Percentiles rank a stretch among this genome's conserved stretches.
Evolutionary conservation across 192 early-diverging fungal genomes (phyloP).

Genomic region (Oehlia diaphana): DNA sequence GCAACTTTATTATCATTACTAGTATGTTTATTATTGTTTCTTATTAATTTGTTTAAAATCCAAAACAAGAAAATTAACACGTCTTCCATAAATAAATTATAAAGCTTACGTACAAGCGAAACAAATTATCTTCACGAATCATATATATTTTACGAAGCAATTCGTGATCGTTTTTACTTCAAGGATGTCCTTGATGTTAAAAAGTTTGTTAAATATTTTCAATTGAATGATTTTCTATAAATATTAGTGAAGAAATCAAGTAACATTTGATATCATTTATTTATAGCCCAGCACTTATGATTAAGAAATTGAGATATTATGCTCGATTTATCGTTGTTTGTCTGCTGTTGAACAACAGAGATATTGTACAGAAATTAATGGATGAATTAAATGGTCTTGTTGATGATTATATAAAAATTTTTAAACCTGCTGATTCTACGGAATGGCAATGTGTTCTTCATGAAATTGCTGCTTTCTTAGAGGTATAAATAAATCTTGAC

Average conservation of each 20-base stretch:
- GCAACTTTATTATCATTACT: conserved; percentile 83
- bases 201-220: conserved; percentile 54
- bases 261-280: background rate
- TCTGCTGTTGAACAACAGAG: conserved; percentile 79
- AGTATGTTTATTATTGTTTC: conserved; percentile 43
- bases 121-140: conserved; percentile 96
- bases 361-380: conserved; percentile 78
- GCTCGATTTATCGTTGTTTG: conserved; percentile 97
- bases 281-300: conserved; percentile 81
- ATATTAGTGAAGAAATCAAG: no score
- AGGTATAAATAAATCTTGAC: conserved; percentile 50
- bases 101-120: conserved; percentile 86
- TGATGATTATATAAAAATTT: conserved; percentile 84
- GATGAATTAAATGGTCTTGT: conserved; percentile 82
- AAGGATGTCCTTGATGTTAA: conserved; percentile 90
- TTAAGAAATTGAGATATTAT: conserved; percentile 97
- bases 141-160: conserved; percentile 95
- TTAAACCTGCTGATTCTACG: conserved; percentile 84
- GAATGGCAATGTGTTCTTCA: conserved; percentile 87
- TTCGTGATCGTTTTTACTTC: conserved; percentile 92
- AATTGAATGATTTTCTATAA: background rate
- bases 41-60: background rate
- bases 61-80: background rate
- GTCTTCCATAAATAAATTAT: background rate
- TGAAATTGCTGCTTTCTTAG: conserved; percentile 81